phyloP scores from a whole-genome alignment of 1,139 yeast genomes.

The Blastobotrys serpentis region DNA sequence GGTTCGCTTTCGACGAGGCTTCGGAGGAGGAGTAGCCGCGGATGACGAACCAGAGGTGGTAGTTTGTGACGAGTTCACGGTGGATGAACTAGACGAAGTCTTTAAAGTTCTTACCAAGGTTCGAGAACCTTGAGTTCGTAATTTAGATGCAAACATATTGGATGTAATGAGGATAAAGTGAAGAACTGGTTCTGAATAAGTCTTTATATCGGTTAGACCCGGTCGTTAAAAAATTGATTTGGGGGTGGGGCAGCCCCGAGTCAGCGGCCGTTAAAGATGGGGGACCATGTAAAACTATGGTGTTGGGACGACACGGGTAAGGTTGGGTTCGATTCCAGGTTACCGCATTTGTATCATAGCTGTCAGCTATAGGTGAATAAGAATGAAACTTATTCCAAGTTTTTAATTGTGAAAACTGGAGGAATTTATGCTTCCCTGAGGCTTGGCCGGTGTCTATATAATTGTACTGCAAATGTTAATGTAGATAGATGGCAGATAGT shows the following conservation, averaged over 20 bases:
- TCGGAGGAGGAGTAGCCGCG: constrained; percentile 9
- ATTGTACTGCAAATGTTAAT: no score
- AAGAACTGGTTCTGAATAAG: not conserved
- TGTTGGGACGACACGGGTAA: not conserved
- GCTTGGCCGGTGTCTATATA: no score
- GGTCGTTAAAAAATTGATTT: not conserved
- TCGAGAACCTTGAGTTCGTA: constrained; percentile 11
- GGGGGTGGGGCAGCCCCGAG: constrained; percentile 2
- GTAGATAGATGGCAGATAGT: no score
- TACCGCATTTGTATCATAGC: not conserved
- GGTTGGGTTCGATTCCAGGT: not conserved
- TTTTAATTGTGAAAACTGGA: no score
- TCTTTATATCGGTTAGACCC: constrained; percentile 3
- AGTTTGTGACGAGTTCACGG: constrained; percentile 32
- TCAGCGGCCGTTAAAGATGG: not conserved
- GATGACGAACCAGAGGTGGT: constrained; percentile 6
- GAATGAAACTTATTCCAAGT: not conserved
- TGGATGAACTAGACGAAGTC: constrained; percentile 11
- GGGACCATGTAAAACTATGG: not conserved
- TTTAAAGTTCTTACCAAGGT: constrained; percentile 11
- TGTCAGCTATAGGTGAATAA: not conserved
- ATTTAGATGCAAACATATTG: constrained; percentile 12
- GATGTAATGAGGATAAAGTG: not conserved
- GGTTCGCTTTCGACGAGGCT: constrained; percentile 51
- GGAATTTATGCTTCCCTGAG: no score